Percentiles rank a stretch among this genome's conserved stretches.
Evolutionary conservation across 1,284 basidiomycete species (phyloP).

Genomic region (Neotropicomus parvogracilis): DNA sequence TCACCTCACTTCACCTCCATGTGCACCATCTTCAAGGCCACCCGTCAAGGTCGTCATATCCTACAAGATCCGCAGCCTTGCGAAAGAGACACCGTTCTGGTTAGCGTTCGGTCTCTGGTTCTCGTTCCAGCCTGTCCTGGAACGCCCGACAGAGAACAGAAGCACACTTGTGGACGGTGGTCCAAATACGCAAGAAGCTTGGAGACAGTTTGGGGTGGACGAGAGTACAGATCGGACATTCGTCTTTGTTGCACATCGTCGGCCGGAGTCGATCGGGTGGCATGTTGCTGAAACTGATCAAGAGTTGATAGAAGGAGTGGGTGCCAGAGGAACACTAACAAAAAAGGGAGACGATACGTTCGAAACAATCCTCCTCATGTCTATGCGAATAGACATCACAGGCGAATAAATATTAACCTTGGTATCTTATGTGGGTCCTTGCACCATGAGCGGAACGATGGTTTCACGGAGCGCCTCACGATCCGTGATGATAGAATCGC

Average conservation of each 20-base stretch:
- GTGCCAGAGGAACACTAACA: conserved; percentile 40
- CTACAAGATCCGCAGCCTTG: conserved; percentile 74
- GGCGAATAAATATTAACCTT: not conserved
- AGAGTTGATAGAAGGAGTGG: conserved; percentile 54
- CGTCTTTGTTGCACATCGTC: conserved; percentile 58
- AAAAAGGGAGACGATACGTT: conserved; percentile 64
- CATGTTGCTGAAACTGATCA: conserved; percentile 47
- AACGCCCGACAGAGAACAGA: not conserved
- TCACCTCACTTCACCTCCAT: conserved; percentile 56
- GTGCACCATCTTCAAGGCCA: conserved; percentile 17
- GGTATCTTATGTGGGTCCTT: not conserved
- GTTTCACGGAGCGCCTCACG: conserved; percentile 5
- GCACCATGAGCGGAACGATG: not conserved
- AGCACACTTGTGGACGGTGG: conserved; percentile 5
- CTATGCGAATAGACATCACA: conserved; percentile 31
- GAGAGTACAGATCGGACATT: conserved; percentile 46
- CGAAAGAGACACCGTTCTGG: conserved; percentile 81
- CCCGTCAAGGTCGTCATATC: conserved; percentile 50
- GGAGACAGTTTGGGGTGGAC: conserved; percentile 41
- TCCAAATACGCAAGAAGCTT: conserved; percentile 16
- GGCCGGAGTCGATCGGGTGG: conserved; percentile 56
- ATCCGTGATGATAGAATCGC: conserved; percentile 39
- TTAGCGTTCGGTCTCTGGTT: conserved; percentile 82
- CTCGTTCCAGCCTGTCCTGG: conserved; percentile 59
- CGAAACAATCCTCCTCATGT: conserved; percentile 63